Evolutionary conservation across 495 filamentous ascomycete species (phyloP).

Genomic region (Aspergillus heteromorphus): DNA sequence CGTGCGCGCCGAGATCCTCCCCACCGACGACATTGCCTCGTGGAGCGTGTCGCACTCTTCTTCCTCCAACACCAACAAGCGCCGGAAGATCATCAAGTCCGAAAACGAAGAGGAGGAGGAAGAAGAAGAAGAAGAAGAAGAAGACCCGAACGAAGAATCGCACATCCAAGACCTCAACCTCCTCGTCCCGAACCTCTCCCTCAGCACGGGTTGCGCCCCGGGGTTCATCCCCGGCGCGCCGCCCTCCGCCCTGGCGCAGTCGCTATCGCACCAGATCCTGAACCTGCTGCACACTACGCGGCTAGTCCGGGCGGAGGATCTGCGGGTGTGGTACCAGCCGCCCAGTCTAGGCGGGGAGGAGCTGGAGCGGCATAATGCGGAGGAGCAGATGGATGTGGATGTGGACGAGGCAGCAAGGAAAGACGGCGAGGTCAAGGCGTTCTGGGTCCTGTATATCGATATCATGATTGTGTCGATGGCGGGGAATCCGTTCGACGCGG

Average conservation of each 20-base stretch:
- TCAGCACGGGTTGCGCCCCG: conserved; percentile 83
- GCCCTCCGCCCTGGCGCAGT: conserved; percentile 75
- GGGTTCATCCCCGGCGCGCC: conserved; percentile 77
- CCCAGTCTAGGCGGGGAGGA: conserved; percentile 36
- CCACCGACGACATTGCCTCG: conserved; percentile 61
- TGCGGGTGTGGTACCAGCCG: conserved; percentile 64
- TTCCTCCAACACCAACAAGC: conserved; percentile 20
- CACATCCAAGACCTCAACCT: conserved; percentile 59
- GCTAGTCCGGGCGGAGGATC: conserved; percentile 54
- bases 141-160: conserved; percentile 34
- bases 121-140: conserved; percentile 11
- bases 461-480: conserved; percentile 84
- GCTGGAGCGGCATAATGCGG: conserved; percentile 33
- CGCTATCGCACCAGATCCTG: conserved; percentile 69
- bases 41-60: conserved; percentile 44
- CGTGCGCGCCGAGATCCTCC: conserved; percentile 79
- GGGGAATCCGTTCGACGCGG: conserved; percentile 84
- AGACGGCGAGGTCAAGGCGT: conserved; percentile 62
- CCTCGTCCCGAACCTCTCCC: conserved; percentile 87
- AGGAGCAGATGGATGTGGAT: conserved; percentile 42
- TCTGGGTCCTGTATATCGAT: conserved; percentile 93
- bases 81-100: conserved; percentile 24
- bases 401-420: conserved; percentile 13
- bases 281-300: conserved; percentile 63
- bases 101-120: conserved; percentile 14